phyloP scores from a whole-genome alignment of 1,284 basidiomycete species.

The Thelephora terrestris region DNA sequence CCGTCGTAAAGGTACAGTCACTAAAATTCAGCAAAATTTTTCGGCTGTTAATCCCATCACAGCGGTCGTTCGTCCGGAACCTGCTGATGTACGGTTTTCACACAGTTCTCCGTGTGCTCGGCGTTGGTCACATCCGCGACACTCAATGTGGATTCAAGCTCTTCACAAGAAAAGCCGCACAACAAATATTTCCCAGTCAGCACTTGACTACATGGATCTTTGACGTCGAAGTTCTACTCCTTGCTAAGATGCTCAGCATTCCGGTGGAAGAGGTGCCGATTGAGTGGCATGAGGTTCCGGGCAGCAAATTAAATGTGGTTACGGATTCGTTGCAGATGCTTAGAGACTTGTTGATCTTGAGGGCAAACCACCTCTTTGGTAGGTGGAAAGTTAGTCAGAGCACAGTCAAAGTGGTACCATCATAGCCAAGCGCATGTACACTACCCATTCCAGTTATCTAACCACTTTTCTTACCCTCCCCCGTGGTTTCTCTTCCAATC shows the following conservation, averaged over 20 bases:
- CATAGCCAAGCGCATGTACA: too few species aligned
- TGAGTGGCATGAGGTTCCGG: conserved; percentile 86
- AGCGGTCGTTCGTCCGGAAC: conserved; percentile 84
- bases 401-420: too few species aligned
- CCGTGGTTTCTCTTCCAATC: too few species aligned
- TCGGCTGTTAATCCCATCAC: conserved; percentile 4
- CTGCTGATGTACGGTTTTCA: conserved; percentile 90
- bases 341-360: conserved; percentile 73
- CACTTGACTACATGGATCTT: conserved; percentile 90
- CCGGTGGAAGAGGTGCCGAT: conserved; percentile 82
- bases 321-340: conserved; percentile 84
- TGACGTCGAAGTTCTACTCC: conserved; percentile 89
- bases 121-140: conserved; percentile 81
- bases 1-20: conserved; percentile 78
- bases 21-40: background rate
- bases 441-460: too few species aligned
- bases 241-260: conserved; percentile 66
- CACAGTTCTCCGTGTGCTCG: conserved; percentile 72
- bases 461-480: too few species aligned
- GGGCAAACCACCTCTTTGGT: conserved; percentile 75
- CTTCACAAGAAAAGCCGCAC: conserved; percentile 73
- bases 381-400: conserved; percentile 33
- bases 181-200: conserved; percentile 73
- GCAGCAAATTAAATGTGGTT: conserved; percentile 84
- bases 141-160: conserved; percentile 97